Base-by-base conservation (phyloP, 176 grass and related monocot genomes). In the Triticum urartu region DNA sequence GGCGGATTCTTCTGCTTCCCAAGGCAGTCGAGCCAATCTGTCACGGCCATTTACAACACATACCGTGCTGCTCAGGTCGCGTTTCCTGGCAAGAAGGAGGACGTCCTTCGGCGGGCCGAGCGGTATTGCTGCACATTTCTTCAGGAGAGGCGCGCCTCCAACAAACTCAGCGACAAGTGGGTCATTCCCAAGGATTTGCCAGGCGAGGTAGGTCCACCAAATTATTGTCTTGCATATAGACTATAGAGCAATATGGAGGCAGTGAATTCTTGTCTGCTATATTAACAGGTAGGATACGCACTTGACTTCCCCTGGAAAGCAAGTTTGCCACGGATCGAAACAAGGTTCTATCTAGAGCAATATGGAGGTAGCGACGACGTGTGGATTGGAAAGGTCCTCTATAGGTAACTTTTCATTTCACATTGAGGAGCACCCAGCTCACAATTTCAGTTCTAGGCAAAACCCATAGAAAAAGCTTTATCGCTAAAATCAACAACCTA, bases 111-210 rank as follows among this genome's bases (percentile, higher is more conserved):
- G 6, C 65, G 66, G 9, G 86, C 89, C 2, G 66, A 30, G 5
- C 5, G 2, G 42, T 94, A 58, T 50, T 72, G 90, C 38, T 45
- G 65, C 9, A 9, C 11, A 0, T 95, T 89, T 40, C 43, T 95
- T 11, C 28, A 63, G 3, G 47, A 89, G 3, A 87, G 89, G 80
- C 86, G 85, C 63, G 75, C 62, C 21, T 84, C 73, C 3, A 43
- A 43, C 33, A 64, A 86, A 22, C 64, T 95, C 11, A 66, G 34
- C 7, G 93, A 95, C 82, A 95, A 95, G 58, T 95, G 90, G 93
- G 72, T 90, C 84, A 89, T 95, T 22, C 17, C 90, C 59, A 86
- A 87, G 54, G 88, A 84, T 35, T 33, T 95, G 26, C 79, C 90
- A 0, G 88, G 90, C 34, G 93, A 95, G 88, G 92, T 93, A 5